Conservation (phyloP, 306 rosid genomes). For the Fagus sylvatica region DNA sequence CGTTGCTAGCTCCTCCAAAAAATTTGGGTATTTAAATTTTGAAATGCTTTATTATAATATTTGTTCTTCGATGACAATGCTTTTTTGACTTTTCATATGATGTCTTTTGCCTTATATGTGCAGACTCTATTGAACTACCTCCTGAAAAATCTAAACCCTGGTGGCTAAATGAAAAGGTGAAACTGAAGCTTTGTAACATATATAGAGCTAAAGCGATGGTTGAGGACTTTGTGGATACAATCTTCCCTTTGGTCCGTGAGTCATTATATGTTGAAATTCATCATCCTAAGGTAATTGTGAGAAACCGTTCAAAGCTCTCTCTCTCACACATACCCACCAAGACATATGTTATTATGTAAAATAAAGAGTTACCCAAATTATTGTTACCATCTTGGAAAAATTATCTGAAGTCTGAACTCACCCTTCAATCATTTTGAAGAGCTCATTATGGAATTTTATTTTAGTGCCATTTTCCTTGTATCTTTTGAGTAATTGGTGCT, state of each 20-base stretch:
- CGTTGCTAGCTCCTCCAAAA: slow-evolving; percentile 67
- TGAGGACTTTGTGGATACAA: slow-evolving; percentile 44
- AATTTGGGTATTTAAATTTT: slow-evolving; percentile 44
- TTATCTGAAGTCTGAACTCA: neutral
- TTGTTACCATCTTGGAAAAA: neutral
- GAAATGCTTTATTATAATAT: slow-evolving; percentile 22
- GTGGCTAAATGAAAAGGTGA: slow-evolving; percentile 66
- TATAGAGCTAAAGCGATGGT: slow-evolving; percentile 44
- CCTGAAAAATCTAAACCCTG: slow-evolving; percentile 58
- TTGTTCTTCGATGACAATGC: slow-evolving; percentile 10
- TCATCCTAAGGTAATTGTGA: slow-evolving; percentile 38
- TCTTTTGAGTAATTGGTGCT: slow-evolving; percentile 14
- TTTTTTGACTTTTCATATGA: neutral
- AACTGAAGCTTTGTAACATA: slow-evolving; percentile 47
- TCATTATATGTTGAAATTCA: slow-evolving; percentile 41
- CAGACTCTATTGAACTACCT: slow-evolving; percentile 55
- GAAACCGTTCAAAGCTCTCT: neutral
- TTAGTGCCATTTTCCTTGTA: neutral
- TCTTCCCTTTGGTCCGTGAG: slow-evolving; percentile 43
- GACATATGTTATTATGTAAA: neutral
- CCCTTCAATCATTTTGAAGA: neutral
- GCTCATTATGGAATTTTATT: neutral
- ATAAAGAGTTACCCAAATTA: neutral
- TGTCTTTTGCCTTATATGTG: slow-evolving; percentile 25
- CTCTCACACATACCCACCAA: neutral